Base-by-base conservation (phyloP, 1,284 basidiomycete genomes). In the Ustilago trichophora region DNA sequence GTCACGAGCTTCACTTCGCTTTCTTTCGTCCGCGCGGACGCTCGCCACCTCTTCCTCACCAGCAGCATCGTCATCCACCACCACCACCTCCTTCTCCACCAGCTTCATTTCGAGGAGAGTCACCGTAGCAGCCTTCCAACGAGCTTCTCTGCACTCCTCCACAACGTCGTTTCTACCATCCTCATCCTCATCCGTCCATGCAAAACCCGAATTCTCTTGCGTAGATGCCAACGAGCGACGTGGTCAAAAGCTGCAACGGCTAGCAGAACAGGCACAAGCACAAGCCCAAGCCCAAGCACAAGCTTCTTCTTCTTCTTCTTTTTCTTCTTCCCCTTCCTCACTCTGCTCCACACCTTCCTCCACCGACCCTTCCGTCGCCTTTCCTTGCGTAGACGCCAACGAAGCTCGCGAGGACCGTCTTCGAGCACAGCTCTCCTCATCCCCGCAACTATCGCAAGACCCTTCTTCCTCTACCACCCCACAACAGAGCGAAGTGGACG, bases 341-440 rank as follows among this genome's bases (percentile, higher is more conserved):
- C 47, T 54, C 18, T 63, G 54, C 31, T 50, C 54, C 0, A 50
- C 48, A 1, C 42, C 34, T 18, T 35, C 49, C 13, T 54, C 58
- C 7, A 56, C 50, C 15, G 45, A 64, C 16, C 59, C 70, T 3
- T 56, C 55, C 2, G 50, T 72, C 9, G 58, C 70, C 15, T 75
- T 81, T 43, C 77, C 78, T 3, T 81, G 79, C 53, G 55, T 81
- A 12, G 79, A 81, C 45, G 75, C 76, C 33, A 76, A 81, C 56
- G 78, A 80, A 50, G 60, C 68, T 8, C 60, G 79, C 3, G 63
- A 72, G 24, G 47, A 60, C 12, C 50, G 77, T 10, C 53, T 80
- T 22, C 68, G 69, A n/a, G 42, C 51, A 2, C 63, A 67, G n/a
- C 43, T 68, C 27, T 43, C n/a, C n/a, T n/a, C 49, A 15, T 66